Conservation (phyloP, 2,329 filamentous ascomycete species). For the Penicillium sp. region DNA sequence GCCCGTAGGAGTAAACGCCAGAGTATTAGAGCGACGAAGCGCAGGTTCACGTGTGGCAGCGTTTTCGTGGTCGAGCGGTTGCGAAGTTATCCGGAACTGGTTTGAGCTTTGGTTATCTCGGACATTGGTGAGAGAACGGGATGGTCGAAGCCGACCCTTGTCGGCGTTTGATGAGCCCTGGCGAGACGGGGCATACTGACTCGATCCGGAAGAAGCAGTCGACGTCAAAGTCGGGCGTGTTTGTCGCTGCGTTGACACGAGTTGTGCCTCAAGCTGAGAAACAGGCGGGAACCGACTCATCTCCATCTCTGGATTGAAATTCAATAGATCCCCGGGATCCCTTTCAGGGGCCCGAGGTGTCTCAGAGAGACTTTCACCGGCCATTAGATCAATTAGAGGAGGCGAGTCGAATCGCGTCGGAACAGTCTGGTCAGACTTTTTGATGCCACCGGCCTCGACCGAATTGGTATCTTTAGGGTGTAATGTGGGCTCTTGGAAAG, state of each 20-base stretch:
- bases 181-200: not conserved
- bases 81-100: too few species aligned
- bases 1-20: slow-evolving; percentile 19
- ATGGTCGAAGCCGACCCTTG: slow-evolving; percentile 8
- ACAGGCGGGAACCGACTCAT: slow-evolving; percentile 34
- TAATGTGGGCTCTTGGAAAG: slow-evolving; percentile 9
- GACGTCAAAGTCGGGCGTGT: slow-evolving; percentile 3
- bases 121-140: not conserved
- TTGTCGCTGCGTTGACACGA: slow-evolving; percentile 22
- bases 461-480: not conserved
- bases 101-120: not conserved
- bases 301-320: slow-evolving; percentile 20
- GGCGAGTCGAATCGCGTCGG: slow-evolving; percentile 2
- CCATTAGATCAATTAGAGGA: slow-evolving; percentile 30
- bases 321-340: slow-evolving; percentile 10
- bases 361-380: slow-evolving; percentile 28
- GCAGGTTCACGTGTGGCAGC: not conserved
- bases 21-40: slow-evolving; percentile 23
- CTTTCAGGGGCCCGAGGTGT: slow-evolving; percentile 10
- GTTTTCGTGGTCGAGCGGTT: not conserved
- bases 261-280: slow-evolving; percentile 36
- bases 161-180: too few species aligned
- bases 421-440: not conserved
- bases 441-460: not conserved
- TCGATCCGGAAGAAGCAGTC: not conserved